These are phyloP conservation scores for Voacanga thouarsii DNA, from an alignment of 257 asterid genomes.

Conservation along the genomic window DNA sequence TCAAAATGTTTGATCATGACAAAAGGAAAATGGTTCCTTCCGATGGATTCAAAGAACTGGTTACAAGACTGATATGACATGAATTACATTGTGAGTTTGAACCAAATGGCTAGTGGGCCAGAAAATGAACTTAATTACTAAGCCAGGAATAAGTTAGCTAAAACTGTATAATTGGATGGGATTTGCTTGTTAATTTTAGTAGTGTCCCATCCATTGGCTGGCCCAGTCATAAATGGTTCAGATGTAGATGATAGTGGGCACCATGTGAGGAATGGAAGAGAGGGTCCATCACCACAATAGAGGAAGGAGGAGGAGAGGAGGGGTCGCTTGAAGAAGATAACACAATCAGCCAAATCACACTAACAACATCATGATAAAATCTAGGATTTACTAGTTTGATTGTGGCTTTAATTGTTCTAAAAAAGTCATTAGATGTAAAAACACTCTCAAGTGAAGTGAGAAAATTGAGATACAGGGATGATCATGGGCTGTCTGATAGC, in stretches of 20 bases:
- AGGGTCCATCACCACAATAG: slow-evolving; percentile 43
- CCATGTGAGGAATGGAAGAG: slow-evolving; percentile 68
- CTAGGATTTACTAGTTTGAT: slow-evolving; percentile 18
- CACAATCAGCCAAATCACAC: neutral
- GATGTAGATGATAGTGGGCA: slow-evolving; percentile 78
- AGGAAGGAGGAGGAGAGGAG: neutral
- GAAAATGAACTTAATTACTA: neutral
- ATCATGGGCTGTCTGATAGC: slow-evolving; percentile 47
- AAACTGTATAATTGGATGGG: neutral
- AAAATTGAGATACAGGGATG: slow-evolving; percentile 7
- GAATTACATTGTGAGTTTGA: slow-evolving; percentile 18
- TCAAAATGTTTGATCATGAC: slow-evolving; percentile 24
- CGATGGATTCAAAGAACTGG: slow-evolving; percentile 20
- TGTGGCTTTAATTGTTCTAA: neutral
- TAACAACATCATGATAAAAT: slow-evolving; percentile 4
- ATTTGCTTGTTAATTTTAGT: slow-evolving; percentile 1
- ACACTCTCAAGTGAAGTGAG: neutral
- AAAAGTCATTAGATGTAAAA: neutral
- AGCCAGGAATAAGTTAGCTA: neutral
- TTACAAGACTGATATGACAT: slow-evolving; percentile 33
- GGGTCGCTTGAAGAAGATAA: neutral
- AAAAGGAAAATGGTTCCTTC: slow-evolving; percentile 22
- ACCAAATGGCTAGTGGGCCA: slow-evolving; percentile 17
- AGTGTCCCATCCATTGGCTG: slow-evolving; percentile 22
- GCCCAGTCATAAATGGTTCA: slow-evolving; percentile 38